Evolutionary conservation across 139 green algal genomes (phyloP).

Genomic region (Chlamydomonas schloesseri): DNA sequence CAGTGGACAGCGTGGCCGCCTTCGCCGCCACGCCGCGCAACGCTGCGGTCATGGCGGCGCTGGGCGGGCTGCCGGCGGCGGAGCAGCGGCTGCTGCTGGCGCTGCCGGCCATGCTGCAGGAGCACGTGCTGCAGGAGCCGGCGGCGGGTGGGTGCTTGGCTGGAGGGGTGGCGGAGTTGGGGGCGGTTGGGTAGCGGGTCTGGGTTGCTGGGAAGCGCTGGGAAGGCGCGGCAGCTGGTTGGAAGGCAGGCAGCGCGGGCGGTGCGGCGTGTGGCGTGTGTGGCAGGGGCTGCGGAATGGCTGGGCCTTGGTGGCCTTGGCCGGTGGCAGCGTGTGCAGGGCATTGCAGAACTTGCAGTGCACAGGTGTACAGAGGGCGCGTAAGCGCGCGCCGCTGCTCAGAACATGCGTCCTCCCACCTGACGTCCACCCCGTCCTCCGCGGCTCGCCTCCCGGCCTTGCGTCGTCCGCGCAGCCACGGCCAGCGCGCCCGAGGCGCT

Average conservation of each 20-base stretch:
- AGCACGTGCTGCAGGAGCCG: constrained; percentile 53
- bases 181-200: constrained; percentile 20
- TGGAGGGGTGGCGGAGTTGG: neutral
- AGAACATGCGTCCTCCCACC: too few species aligned
- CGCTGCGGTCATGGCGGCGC: neutral
- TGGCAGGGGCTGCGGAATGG: too few species aligned
- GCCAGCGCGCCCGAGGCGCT: neutral
- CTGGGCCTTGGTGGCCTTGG: too few species aligned
- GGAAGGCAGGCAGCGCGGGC: neutral
- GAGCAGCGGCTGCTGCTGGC: constrained; percentile 49
- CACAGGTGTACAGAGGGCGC: too few species aligned
- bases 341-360: too few species aligned
- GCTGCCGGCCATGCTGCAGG: constrained; percentile 51
- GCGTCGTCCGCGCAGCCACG: neutral
- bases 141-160: constrained; percentile 9
- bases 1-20: constrained; percentile 4
- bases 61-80: neutral
- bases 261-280: too few species aligned
- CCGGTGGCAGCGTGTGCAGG: too few species aligned
- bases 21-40: constrained; percentile 9
- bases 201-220: neutral
- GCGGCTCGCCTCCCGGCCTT: neutral
- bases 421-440: neutral
- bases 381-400: too few species aligned
- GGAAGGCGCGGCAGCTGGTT: neutral